Conservation (phyloP, 805 yeast species). For the Candida stauntonica region DNA sequence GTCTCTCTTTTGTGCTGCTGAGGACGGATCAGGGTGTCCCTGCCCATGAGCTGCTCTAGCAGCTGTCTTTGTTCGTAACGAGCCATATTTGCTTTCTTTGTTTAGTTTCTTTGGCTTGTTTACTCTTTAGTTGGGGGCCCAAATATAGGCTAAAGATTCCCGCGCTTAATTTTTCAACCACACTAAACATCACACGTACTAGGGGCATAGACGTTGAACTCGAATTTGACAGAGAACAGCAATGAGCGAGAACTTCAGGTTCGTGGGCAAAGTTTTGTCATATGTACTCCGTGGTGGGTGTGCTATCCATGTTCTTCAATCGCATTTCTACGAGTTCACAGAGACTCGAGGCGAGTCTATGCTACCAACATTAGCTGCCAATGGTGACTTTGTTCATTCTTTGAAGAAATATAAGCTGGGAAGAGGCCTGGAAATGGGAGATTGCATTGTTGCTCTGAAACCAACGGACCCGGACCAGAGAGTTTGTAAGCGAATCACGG, state of each 20-base stretch:
- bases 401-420: constrained; percentile 63
- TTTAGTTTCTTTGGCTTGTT: not conserved
- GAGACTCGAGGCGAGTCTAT: constrained; percentile 91
- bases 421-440: constrained; percentile 69
- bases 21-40: constrained; percentile 36
- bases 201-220: too few species aligned
- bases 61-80: constrained; percentile 69
- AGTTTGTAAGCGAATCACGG: constrained; percentile 90
- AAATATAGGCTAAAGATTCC: not conserved
- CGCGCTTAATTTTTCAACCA: not conserved
- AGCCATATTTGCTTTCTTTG: constrained; percentile 31
- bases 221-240: too few species aligned
- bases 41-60: constrained; percentile 79
- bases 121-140: not conserved
- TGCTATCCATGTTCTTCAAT: constrained; percentile 60
- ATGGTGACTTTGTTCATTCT: constrained; percentile 76
- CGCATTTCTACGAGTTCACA: constrained; percentile 66
- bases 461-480: constrained; percentile 85
- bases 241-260: constrained; percentile 15
- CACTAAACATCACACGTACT: not conserved
- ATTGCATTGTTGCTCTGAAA: constrained; percentile 79
- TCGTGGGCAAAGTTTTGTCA: constrained; percentile 23
- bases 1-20: constrained; percentile 39
- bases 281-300: constrained; percentile 50
- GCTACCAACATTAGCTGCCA: constrained; percentile 81